A percentile compares a stretch with the other conserved stretches of the same genome.
Evolutionary conservation across 2,329 filamentous ascomycete genomes (phyloP).

Genomic region (Paecilomyces variotii): DNA sequence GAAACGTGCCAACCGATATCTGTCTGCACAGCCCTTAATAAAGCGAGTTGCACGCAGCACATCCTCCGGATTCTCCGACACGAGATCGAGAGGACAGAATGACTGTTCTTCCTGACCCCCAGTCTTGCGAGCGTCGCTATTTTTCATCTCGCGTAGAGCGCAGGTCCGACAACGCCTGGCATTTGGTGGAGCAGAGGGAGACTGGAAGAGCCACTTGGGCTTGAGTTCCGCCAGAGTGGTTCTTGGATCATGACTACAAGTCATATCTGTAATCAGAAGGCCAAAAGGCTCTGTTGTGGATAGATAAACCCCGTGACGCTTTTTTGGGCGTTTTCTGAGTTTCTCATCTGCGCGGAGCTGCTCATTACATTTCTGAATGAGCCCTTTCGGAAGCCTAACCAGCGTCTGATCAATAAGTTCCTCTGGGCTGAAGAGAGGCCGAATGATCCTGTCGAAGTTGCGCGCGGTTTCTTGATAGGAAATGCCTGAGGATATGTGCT

Average conservation of each 20-base stretch:
- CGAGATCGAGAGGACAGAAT: conserved; percentile 60
- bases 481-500: conserved; percentile 44
- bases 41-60: conserved; percentile 35
- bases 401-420: conserved; percentile 52
- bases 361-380: conserved; percentile 46
- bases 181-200: conserved; percentile 57
- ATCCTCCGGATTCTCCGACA: conserved; percentile 40
- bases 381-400: conserved; percentile 38
- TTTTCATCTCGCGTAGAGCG: conserved; percentile 49
- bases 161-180: conserved; percentile 67
- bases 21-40: conserved; percentile 30
- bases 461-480: conserved; percentile 42
- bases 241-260: conserved; percentile 28
- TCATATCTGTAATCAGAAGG: conserved; percentile 69
- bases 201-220: conserved; percentile 76
- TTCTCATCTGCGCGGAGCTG: conserved; percentile 45
- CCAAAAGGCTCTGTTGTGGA: conserved; percentile 52
- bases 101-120: conserved; percentile 27
- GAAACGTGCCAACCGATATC: conserved; percentile 23
- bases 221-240: conserved; percentile 62
- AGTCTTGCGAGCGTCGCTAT: conserved; percentile 25
- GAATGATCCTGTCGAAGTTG: conserved; percentile 37
- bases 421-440: conserved; percentile 47
- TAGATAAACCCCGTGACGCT: conserved; percentile 45
- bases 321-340: conserved; percentile 33